Evolutionary conservation across 805 yeast species (phyloP).

Genomic region (Cyberlindnera amylophila): DNA sequence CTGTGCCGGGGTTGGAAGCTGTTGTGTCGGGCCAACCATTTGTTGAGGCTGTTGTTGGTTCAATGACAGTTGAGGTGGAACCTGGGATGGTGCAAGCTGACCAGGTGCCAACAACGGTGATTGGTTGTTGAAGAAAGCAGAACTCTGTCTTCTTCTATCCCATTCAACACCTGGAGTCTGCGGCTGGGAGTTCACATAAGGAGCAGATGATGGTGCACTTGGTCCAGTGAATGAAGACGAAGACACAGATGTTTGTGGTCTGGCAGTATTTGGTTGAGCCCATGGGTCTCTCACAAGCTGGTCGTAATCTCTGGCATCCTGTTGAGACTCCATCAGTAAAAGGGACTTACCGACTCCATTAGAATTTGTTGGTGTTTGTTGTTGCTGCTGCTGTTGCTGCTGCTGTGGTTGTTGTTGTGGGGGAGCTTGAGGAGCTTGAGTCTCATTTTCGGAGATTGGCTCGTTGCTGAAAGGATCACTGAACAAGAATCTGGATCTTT

Average conservation of each 20-base stretch:
- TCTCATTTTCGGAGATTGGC: conserved; percentile 16
- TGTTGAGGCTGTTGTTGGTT: conserved; percentile 3
- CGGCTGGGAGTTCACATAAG: conserved; percentile 30
- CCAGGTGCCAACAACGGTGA: conserved; percentile 23
- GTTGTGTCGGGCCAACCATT: background rate
- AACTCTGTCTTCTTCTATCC: conserved; percentile 52
- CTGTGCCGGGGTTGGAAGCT: conserved; percentile 14
- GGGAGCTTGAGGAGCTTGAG: too few species aligned
- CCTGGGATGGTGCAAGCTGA: conserved; percentile 22
- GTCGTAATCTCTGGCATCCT: conserved; percentile 38
- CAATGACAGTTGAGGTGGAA: conserved; percentile 24
- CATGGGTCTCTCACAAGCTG: conserved; percentile 43
- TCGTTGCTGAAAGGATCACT: conserved; percentile 56
- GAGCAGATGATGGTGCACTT: conserved; percentile 10
- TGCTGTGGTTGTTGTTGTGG: conserved; percentile 11
- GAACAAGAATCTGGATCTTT: conserved; percentile 66
- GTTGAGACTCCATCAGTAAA: conserved; percentile 36
- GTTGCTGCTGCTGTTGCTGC: conserved; percentile 13
- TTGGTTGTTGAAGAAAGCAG: conserved; percentile 44
- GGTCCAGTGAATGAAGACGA: conserved; percentile 5
- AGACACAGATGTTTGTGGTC: conserved; percentile 7
- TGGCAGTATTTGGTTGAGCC: conserved; percentile 17
- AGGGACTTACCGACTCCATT: conserved; percentile 40
- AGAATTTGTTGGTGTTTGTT: conserved; percentile 19
- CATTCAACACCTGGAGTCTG: conserved; percentile 42